These are phyloP conservation scores for Lentinula boryana DNA, from an alignment of 768 basidiomycete species.

Conservation along the genomic window DNA sequence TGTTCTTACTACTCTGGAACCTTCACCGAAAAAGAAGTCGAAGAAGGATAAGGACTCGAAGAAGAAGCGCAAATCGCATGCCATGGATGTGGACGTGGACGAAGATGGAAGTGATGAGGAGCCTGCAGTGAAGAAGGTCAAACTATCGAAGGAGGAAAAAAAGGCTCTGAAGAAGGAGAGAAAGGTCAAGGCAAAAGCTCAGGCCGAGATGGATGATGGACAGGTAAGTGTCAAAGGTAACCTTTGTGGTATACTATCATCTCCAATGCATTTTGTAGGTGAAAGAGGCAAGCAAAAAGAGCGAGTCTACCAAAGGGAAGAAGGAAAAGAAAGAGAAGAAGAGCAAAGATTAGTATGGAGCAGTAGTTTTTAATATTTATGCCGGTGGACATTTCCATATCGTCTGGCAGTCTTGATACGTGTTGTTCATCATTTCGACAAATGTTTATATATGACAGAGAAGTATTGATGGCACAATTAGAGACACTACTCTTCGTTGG, in stretches of 20 bases:
- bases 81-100: conserved; percentile 56
- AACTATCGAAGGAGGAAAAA: conserved; percentile 81
- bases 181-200: conserved; percentile 57
- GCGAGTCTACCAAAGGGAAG: conserved; percentile 22
- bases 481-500: background rate
- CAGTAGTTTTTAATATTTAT: too few species aligned
- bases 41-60: conserved; percentile 34
- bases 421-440: too few species aligned
- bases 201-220: conserved; percentile 27
- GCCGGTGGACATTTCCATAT: too few species aligned
- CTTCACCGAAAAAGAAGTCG: conserved; percentile 47
- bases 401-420: too few species aligned
- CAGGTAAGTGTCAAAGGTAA: conserved; percentile 7
- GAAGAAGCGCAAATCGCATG: conserved; percentile 63
- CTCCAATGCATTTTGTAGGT: conserved; percentile 17
- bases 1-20: conserved; percentile 56
- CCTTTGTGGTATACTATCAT: background rate
- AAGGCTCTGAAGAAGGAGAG: conserved; percentile 76
- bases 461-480: too few species aligned
- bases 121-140: conserved; percentile 60
- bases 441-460: too few species aligned
- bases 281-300: conserved; percentile 27
- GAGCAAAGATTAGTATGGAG: background rate
- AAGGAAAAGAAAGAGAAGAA: conserved; percentile 4
- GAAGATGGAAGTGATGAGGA: conserved; percentile 36